Conservation (phyloP, 2,329 filamentous ascomycete genomes). For the Mycosphaerella sp. region DNA sequence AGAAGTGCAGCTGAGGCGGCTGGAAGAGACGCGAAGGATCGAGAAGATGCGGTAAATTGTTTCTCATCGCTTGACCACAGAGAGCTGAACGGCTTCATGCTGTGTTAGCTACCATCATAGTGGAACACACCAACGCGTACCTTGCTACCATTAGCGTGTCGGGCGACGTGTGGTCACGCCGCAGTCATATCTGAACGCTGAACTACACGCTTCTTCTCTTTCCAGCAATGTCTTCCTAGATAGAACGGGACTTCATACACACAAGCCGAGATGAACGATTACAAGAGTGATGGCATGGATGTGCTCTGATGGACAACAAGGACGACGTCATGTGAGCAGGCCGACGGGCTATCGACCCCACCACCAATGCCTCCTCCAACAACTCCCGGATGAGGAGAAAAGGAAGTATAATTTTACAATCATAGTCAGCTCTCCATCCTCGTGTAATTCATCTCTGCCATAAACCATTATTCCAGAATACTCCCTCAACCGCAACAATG, state of each 20-base stretch:
- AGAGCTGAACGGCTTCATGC: no score
- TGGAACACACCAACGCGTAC: no score
- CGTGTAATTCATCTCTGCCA: neutral
- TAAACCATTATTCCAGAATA: neutral
- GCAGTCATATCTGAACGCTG: no score
- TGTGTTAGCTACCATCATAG: no score
- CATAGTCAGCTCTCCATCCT: no score
- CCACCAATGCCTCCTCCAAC: neutral
- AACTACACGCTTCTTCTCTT: no score
- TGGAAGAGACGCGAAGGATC: neutral
- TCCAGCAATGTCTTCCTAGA: neutral
- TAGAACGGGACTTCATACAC: neutral
- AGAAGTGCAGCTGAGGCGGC: no score
- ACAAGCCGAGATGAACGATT: neutral
- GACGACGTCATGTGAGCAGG: slow-evolving; percentile 4
- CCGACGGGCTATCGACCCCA: slow-evolving; percentile 5
- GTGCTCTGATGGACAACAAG: neutral
- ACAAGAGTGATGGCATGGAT: neutral
- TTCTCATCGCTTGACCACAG: no score
- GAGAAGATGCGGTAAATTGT: neutral
- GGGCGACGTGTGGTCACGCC: no score
- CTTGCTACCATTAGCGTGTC: no score
- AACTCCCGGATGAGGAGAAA: neutral
- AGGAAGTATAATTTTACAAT: slow-evolving; percentile 2
- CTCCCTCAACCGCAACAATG: neutral